Base-by-base conservation (phyloP, 1,139 yeast genomes). In the Taphrina populina region DNA sequence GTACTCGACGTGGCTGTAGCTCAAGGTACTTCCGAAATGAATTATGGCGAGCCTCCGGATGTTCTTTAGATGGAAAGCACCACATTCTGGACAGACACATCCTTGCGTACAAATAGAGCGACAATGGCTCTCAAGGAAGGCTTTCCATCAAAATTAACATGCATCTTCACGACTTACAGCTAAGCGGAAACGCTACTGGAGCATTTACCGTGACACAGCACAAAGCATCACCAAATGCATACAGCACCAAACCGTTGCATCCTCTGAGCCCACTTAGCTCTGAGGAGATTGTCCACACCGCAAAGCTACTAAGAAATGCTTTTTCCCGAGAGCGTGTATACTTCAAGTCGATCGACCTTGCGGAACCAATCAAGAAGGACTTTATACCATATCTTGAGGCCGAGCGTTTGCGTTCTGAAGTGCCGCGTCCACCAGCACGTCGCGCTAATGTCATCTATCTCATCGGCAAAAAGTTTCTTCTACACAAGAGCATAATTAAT, bases 401-500 rank as follows among this genome's bases (percentile, higher is more conserved):
- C 10, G 47, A 43, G 23, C 47, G 47, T 19, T 8, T 24, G 10
- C 65, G 2, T 53, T 52, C 3, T 73, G 73, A 52, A 83, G 83
- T 13, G 77, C 84, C 13, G 60, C 73, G 34, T 87, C 87, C 33
- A 81, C 84, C 58, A 76, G 92, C 68, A 71, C 82, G 63, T 87
- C 83, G n/a, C 81, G 78, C 66, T 81, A 76, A 62, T 84, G 83
- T 56, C 19, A 39, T 73, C 81, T 56, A 73, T 84, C 58, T 83
- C 81, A 67, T 67, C 74, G 26, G 85, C 35, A 43, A 32, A 80
- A 45, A 75, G 73, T 21, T 69, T 75, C 46, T 88, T 87, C 62
- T 83, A 56, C 80, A 78, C 64, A 90, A 84, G 68, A 90, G 88
- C 69, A 71, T 79, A 43, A 83, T 82, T 61, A 84, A 82, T 65